phyloP scores from a whole-genome alignment of 169 alveolate species.

The Ichthyophthirius multifiliis region DNA sequence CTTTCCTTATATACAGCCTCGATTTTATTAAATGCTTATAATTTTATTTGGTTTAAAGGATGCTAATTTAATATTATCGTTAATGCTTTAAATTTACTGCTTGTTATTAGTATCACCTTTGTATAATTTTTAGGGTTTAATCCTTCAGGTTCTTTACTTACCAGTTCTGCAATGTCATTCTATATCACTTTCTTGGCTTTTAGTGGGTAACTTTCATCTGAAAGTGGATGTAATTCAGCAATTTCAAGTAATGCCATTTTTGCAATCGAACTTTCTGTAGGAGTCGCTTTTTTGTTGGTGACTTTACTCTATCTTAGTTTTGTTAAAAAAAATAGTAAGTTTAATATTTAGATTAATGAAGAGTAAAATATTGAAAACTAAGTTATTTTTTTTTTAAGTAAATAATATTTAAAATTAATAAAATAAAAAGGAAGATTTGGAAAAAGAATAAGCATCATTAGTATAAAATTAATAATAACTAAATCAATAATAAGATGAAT shows the following conservation, averaged over 20 bases:
- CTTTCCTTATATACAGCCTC: conserved; percentile 9
- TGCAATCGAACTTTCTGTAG: conserved; percentile 4
- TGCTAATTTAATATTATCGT: conserved; percentile 18
- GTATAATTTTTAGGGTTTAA: conserved; percentile 28
- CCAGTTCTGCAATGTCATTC: conserved; percentile 9
- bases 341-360: too few relatives aligned
- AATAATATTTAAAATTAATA: conserved; percentile 6
- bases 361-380: neutral
- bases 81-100: neutral
- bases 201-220: conserved; percentile 20
- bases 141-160: conserved; percentile 32
- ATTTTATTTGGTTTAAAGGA: conserved; percentile 42
- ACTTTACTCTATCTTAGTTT: conserved; percentile 22
- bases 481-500: conserved; percentile 3
- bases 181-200: conserved; percentile 28
- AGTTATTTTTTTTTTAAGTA: neutral
- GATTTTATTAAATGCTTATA: conserved; percentile 4
- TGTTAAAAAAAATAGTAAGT: conserved; percentile 18
- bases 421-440: conserved; percentile 3
- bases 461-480: neutral
- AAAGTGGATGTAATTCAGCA: conserved; percentile 1
- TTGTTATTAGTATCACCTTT: conserved; percentile 17
- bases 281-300: neutral
- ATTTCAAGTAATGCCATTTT: neutral
- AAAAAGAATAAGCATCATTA: conserved; percentile 14